These are phyloP conservation scores for Fomitopsis serialis DNA, from an alignment of 768 basidiomycete genomes.

Conservation along the genomic window DNA sequence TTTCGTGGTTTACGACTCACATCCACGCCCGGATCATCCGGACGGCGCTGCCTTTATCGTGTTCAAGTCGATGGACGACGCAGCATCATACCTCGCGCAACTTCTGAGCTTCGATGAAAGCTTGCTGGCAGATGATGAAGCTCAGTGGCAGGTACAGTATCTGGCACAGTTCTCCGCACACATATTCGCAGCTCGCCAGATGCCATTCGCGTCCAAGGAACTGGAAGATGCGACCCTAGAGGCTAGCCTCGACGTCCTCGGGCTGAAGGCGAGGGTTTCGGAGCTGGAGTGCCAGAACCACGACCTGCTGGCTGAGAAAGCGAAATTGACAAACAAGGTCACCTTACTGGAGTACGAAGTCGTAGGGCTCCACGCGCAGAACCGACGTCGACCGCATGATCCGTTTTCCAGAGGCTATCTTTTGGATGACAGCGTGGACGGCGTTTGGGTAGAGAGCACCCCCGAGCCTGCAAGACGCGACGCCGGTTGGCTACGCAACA, in stretches of 20 bases:
- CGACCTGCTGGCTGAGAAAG: constrained; percentile 16
- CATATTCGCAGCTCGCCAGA: constrained; percentile 36
- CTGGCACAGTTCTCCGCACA: constrained; percentile 58
- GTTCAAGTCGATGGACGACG: constrained; percentile 37
- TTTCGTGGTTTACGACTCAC: constrained; percentile 65
- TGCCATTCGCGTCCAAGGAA: constrained; percentile 13
- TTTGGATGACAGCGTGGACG: too few species aligned
- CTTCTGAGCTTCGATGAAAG: constrained; percentile 46
- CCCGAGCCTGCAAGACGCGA: too few species aligned
- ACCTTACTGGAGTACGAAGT: constrained; percentile 22
- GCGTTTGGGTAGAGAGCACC: too few species aligned
- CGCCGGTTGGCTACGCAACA: too few species aligned
- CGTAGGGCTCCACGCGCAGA: constrained; percentile 9
- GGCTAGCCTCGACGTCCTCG: constrained; percentile 44
- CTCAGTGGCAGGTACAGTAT: constrained; percentile 65
- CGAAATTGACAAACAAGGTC: constrained; percentile 5
- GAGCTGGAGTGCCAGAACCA: constrained; percentile 30
- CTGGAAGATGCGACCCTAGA: constrained; percentile 37
- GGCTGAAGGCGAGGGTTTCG: constrained; percentile 34
- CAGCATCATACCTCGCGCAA: constrained; percentile 38
- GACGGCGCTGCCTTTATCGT: constrained; percentile 56
- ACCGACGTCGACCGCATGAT: neutral
- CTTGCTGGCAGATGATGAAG: constrained; percentile 34
- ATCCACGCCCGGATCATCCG: constrained; percentile 53
- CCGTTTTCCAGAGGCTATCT: too few species aligned